A percentile compares a stretch with the other conserved stretches of the same genome.
Conservation (phyloP, 164 flowering plant species). For the Chimonanthus salicifolius region DNA sequence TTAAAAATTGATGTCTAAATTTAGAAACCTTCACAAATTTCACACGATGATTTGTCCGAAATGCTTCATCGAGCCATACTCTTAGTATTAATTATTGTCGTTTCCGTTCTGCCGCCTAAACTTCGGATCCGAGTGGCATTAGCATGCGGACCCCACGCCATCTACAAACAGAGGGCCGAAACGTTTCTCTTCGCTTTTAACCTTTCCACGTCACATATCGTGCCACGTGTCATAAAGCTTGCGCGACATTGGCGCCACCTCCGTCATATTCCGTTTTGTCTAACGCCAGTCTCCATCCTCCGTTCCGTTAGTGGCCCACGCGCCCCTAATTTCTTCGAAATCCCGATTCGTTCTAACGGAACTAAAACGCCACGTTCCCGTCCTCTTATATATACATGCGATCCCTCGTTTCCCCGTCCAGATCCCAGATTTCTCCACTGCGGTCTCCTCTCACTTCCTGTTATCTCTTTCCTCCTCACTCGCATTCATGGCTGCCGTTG, state of each 20-base stretch:
- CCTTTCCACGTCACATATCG: neutral
- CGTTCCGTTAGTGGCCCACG: no score
- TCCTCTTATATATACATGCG: neutral
- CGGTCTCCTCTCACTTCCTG: slow-evolving; percentile 3
- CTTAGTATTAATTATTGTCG: no score
- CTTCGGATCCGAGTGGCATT: neutral
- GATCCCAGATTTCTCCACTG: slow-evolving; percentile 5
- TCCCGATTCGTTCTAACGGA: neutral
- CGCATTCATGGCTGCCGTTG: slow-evolving; percentile 41
- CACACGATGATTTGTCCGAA: no score
- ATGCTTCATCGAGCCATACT: no score
- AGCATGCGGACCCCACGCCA: neutral
- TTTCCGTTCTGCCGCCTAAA: neutral
- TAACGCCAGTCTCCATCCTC: no score
- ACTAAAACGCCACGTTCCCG: neutral
- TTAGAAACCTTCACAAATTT: no score
- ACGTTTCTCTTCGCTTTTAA: neutral
- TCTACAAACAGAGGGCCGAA: neutral
- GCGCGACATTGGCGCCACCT: neutral
- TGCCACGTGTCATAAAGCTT: neutral
- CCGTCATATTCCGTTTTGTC: neutral
- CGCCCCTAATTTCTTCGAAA: neutral
- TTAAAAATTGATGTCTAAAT: no score
- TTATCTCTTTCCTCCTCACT: neutral
- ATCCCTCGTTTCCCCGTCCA: neutral